phyloP scores from a whole-genome alignment of 2,329 filamentous ascomycete species.

The Ophiostoma piceae region DNA sequence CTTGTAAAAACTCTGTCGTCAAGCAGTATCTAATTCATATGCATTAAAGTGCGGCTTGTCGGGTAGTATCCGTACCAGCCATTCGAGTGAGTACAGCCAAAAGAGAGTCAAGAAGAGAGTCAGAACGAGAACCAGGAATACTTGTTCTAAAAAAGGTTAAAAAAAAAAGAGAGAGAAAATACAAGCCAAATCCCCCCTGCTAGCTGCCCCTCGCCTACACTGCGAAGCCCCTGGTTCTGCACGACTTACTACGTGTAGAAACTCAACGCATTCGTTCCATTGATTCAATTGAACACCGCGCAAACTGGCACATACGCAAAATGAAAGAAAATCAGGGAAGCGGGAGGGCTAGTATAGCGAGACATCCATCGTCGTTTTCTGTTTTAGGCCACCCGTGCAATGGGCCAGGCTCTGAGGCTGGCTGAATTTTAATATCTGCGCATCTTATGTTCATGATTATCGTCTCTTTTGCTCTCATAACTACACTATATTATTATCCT shows the following conservation, averaged over 20 bases:
- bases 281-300: background rate
- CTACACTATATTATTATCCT: background rate
- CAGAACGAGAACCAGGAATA: no score
- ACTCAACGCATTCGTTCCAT: background rate
- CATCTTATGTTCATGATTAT: background rate
- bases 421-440: background rate
- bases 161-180: background rate
- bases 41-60: background rate
- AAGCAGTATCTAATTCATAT: background rate
- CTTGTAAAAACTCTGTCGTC: background rate
- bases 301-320: background rate
- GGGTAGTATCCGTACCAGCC: background rate
- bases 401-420: background rate
- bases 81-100: background rate
- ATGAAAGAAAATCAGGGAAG: background rate
- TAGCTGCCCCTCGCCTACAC: background rate
- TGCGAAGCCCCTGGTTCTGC: background rate
- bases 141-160: no score
- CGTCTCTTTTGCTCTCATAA: background rate
- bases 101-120: background rate
- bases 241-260: background rate
- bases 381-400: background rate
- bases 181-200: background rate
- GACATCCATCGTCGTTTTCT: background rate
- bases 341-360: background rate